A percentile compares a stretch with the other conserved stretches of the same genome.
These are phyloP conservation scores for Rehmannia glutinosa DNA, from an alignment of 257 asterid genomes.

Conservation along the genomic window DNA sequence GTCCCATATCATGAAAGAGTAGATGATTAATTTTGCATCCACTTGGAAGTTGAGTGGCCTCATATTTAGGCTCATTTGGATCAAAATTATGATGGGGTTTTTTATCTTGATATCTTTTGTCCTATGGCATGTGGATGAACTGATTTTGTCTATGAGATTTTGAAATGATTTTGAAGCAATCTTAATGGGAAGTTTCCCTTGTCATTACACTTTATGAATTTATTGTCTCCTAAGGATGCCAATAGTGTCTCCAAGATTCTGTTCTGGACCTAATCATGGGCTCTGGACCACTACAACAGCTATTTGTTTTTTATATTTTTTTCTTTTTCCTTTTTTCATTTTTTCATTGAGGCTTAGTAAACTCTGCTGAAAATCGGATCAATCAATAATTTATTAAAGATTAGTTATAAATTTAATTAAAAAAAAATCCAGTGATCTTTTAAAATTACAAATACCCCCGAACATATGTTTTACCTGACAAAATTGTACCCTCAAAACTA, in stretches of 20 bases:
- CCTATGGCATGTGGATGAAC: conserved; percentile 3
- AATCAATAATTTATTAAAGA: too few species aligned
- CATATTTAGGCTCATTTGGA: background rate
- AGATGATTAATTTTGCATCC: conserved; percentile 14
- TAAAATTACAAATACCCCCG: too few species aligned
- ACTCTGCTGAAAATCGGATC: too few species aligned
- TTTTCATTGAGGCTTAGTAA: too few species aligned
- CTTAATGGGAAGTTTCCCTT: background rate
- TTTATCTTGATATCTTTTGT: background rate
- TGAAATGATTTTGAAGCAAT: conserved; percentile 13
- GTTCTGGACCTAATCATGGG: too few species aligned
- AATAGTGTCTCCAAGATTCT: conserved; percentile 2
- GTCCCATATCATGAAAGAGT: conserved; percentile 12
- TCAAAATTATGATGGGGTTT: background rate
- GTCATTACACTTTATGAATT: conserved; percentile 19
- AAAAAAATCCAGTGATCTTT: too few species aligned
- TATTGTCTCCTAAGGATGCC: background rate
- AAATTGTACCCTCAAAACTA: too few species aligned
- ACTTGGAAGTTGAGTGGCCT: conserved; percentile 26
- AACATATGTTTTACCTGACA: too few species aligned
- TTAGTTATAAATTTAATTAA: too few species aligned
- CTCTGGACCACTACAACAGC: too few species aligned
- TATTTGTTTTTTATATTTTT: too few species aligned
- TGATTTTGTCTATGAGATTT: conserved; percentile 5
- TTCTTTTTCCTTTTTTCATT: too few species aligned